These are phyloP conservation scores for Cephalotrichum gorgonifer DNA, from an alignment of 2,329 filamentous ascomycete genomes.

Conservation along the genomic window DNA sequence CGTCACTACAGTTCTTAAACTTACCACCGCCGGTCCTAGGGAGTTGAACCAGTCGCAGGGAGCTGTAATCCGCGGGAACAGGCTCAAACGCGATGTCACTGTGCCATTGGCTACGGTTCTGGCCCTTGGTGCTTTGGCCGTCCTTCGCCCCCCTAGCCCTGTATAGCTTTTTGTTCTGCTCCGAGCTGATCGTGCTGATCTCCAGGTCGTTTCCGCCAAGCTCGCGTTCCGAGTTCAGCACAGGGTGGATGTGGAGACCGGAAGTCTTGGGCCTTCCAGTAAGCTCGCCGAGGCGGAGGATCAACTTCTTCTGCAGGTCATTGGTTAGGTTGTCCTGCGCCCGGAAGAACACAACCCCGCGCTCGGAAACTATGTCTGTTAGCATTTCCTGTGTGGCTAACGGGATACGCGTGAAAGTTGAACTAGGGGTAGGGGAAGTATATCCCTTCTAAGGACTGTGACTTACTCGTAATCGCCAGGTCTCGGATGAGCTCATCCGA, in stretches of 20 bases:
- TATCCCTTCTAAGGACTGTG: neutral
- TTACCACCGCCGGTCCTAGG: conserved; percentile 43
- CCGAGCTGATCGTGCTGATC: conserved; percentile 54
- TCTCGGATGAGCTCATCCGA: conserved; percentile 54
- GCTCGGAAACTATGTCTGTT: conserved; percentile 46
- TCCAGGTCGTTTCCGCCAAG: conserved; percentile 38
- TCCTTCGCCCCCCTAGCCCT: conserved; percentile 19
- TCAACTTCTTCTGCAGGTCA: conserved; percentile 55
- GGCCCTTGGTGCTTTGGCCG: conserved; percentile 23
- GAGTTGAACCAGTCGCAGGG: conserved; percentile 41
- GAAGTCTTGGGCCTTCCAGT: conserved; percentile 45
- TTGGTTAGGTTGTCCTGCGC: conserved; percentile 51
- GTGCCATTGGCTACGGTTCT: conserved; percentile 43
- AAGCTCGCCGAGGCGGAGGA: conserved; percentile 48
- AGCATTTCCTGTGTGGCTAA: neutral
- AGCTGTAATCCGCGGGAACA: conserved; percentile 52
- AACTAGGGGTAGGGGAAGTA: neutral
- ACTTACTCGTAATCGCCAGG: conserved; percentile 54
- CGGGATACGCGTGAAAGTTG: neutral
- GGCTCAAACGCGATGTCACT: conserved; percentile 58
- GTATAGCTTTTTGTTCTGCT: conserved; percentile 41
- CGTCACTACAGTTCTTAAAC: conserved; percentile 4
- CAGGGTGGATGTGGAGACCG: conserved; percentile 49
- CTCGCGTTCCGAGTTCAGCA: conserved; percentile 41
- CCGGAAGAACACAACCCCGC: conserved; percentile 62